Evolutionary conservation across 176 grass and related monocot genomes (phyloP).

Genomic region (Cenchrus fungigraminus): DNA sequence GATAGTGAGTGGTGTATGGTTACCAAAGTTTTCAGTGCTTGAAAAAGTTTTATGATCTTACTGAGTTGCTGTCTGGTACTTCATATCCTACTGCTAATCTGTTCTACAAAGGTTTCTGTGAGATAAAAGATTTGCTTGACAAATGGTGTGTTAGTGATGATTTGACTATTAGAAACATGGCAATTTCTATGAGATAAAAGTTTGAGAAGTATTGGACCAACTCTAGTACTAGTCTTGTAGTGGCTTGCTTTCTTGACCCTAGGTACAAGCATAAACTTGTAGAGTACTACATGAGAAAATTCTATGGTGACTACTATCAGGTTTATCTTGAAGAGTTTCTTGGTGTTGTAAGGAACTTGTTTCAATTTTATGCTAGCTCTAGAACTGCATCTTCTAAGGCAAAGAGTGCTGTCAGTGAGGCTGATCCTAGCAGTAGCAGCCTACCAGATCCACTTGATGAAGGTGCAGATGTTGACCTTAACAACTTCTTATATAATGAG

Average conservation of each 20-base stretch:
- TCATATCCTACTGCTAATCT: not conserved
- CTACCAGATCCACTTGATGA: not conserved
- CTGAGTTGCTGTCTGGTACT: not conserved
- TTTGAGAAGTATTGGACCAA: not conserved
- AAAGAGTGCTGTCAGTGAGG: not conserved
- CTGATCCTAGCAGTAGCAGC: not conserved
- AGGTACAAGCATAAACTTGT: not conserved
- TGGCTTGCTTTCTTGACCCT: not conserved
- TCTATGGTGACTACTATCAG: not conserved
- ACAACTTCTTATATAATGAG: not conserved
- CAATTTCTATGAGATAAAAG: not conserved
- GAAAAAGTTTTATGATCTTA: not conserved
- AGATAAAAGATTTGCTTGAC: not conserved
- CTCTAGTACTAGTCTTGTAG: not conserved
- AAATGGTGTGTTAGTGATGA: not conserved
- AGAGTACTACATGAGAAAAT: not conserved
- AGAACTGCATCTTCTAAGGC: not conserved
- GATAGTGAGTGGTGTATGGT: not conserved
- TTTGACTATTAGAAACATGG: not conserved
- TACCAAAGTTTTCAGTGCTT: not conserved
- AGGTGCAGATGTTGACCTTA: not conserved
- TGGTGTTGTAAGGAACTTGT: not conserved
- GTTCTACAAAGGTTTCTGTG: not conserved
- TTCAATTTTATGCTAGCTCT: not conserved
- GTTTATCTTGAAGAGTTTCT: not conserved